Conservation (phyloP, 306 rosid genomes). For the Betula pendula region DNA sequence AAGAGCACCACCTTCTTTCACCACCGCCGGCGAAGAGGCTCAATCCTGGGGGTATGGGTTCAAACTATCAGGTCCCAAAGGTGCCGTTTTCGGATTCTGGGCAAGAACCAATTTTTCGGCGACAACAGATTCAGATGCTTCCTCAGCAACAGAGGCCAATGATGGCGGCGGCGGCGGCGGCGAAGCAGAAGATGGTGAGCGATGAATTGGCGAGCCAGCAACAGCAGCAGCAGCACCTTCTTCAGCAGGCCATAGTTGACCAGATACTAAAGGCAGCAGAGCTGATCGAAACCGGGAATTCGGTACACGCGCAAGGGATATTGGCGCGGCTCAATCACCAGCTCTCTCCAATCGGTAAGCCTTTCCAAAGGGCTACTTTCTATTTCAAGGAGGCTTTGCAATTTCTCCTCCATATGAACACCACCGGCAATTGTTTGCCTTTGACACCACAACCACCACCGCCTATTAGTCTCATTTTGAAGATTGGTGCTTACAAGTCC, state of each 20-base stretch:
- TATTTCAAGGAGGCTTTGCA: slow-evolving; percentile 86
- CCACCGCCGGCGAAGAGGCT: slow-evolving; percentile 64
- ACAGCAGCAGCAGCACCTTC: slow-evolving; percentile 41
- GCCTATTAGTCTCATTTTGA: slow-evolving; percentile 61
- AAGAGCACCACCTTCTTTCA: slow-evolving; percentile 53
- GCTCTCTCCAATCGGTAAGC: slow-evolving; percentile 89
- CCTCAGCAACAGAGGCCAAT: slow-evolving; percentile 64
- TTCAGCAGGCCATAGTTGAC: slow-evolving; percentile 67
- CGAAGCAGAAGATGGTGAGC: slow-evolving; percentile 55
- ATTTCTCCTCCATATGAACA: slow-evolving; percentile 46
- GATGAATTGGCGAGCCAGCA: slow-evolving; percentile 62
- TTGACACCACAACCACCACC: slow-evolving; percentile 31
- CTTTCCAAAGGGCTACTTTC: slow-evolving; percentile 93
- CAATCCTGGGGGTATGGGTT: slow-evolving; percentile 47
- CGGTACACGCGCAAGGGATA: slow-evolving; percentile 97
- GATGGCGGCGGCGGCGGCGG: slow-evolving; percentile 33
- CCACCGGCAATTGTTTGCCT: slow-evolving; percentile 29
- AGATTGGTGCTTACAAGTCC: slow-evolving; percentile 83
- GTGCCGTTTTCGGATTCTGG: slow-evolving; percentile 47
- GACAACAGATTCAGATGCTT: slow-evolving; percentile 52
- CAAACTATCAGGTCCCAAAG: slow-evolving; percentile 43
- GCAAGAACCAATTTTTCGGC: slow-evolving; percentile 44
- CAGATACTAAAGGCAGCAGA: slow-evolving; percentile 80
- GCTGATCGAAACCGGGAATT: slow-evolving; percentile 78
- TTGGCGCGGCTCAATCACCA: slow-evolving; percentile 99